Base-by-base conservation (phyloP, 768 basidiomycete species). In the Suillus clintonianus region DNA sequence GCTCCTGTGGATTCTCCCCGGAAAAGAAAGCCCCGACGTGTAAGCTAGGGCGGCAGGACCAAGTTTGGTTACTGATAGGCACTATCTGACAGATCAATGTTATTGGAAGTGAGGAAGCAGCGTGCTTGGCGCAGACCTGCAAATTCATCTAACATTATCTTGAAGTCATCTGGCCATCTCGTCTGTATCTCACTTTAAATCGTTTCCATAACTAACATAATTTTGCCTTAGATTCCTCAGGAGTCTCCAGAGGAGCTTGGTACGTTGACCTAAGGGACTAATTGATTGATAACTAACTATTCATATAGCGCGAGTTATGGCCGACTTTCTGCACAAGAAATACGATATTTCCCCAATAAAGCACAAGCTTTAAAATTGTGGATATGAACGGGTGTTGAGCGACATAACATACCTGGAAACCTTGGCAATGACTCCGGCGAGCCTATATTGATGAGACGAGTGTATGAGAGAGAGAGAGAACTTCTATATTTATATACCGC, bases 1-100 rank as follows among this genome's bases (percentile, higher is more conserved):
- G 8, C 64, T 76, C 2, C 60, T 69, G 57, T 76, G 76, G 76
- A 32, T 76, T 1, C 43, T 76, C 27, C 75, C 76, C 13, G 59
- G 58, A 19, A 47, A 63, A 9, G 1, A 55, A 24, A 60, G 62
- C 68, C 66, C n/a, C 17, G 67, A 54, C 10, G 14, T 45, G 32
- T 62, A 34, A 45, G 34, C 4, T 27, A 48, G 24, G 10, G 9
- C 24, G 14, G 13, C 47, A 60, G 19, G 41, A 27, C 15, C 15
- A 19, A 37, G 24, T 39, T 24, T 14, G 34, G 19, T 11, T 3
- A 34, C 37, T 43, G 5, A 45, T 65, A 59, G 55, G 22, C 41
- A 17, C 36, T 3, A n/a, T 32, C 15, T 24, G 2, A 30, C 34
- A 76, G 73, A 43, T 13, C 67, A n/a, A 41, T 60, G 19, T 59